Base-by-base conservation (phyloP, 108 stramenopile genomes). In the Fragilariopsis cylindrus region DNA sequence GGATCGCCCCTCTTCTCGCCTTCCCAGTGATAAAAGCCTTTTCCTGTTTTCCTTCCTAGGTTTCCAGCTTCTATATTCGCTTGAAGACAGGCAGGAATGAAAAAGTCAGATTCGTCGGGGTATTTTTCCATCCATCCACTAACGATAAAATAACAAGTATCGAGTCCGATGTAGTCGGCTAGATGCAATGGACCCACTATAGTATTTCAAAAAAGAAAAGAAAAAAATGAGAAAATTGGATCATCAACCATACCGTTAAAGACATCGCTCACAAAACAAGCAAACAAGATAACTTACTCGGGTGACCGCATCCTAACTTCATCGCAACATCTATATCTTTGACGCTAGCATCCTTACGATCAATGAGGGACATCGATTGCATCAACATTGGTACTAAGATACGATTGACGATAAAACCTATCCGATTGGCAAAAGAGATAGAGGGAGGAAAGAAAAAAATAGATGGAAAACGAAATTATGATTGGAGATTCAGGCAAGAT, bases 391-490 rank as follows among this genome's bases (percentile, higher is more conserved):
- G 98, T 4, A 98, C 94, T 40, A 98, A 74, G 6, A 97, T 86
- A 21, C 99, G 88, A 93, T 99, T 99, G 55, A 99, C 99, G 70
- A 99, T 98, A 76, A 99, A 99, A 30, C 99, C 99, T 63, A 45
- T 11, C 1, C 98, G 98, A 18, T 97, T 98, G 47, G 83, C 81
- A 80, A 98, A 98, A 6, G 67, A 65, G n/a, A 99, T 97, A 18
- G 55, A 62, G 8, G 50, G 39, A 46, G 71, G 21, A 18, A 18
- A 52, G 48, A 40, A 11, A 8, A 18, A 52, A 69, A 53, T 3
- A 45, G 8, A 39, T 4, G 49, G 39, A 13, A 12, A 12, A 19
- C 40, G 16, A 40, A 9, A 49, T 30, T 69, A 46, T 46, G 13
- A 0, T 49, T 48, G 1, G n/a, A 12, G 30, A 30, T 30, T 30